Conservation (phyloP, 2,329 filamentous ascomycete species). For the Fusarium avenaceum region DNA sequence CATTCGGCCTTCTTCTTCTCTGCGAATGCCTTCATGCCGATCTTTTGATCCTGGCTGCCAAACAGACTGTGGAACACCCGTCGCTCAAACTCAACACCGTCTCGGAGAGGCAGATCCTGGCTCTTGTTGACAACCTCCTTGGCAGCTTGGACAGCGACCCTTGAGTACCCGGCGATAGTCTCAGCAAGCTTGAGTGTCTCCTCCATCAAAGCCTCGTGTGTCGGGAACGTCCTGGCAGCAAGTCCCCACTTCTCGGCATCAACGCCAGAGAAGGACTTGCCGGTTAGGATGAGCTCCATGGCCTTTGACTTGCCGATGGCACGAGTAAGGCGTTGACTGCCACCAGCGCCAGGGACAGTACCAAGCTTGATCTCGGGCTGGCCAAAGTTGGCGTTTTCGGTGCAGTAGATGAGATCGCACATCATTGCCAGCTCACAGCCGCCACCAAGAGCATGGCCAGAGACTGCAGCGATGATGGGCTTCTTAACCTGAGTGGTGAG, state of each 20-base stretch:
- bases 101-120: constrained; percentile 87
- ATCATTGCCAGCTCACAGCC: constrained; percentile 98
- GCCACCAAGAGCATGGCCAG: constrained; percentile 93
- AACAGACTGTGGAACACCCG: constrained; percentile 94
- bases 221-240: constrained; percentile 84
- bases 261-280: constrained; percentile 83
- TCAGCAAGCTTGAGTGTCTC: constrained; percentile 86
- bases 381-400: constrained; percentile 87
- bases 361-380: constrained; percentile 98
- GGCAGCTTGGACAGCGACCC: constrained; percentile 86
- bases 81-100: constrained; percentile 95
- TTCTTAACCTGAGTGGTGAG: constrained; percentile 89
- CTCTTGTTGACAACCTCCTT: constrained; percentile 99
- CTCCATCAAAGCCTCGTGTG: constrained; percentile 84
- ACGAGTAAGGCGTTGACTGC: constrained; percentile 87
- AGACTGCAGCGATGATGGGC: constrained; percentile 93
- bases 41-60: constrained; percentile 96
- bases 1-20: constrained; percentile 95
- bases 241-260: constrained; percentile 93
- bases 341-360: constrained; percentile 90
- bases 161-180: constrained; percentile 88
- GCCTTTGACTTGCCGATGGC: constrained; percentile 87
- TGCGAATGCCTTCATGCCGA: constrained; percentile 95
- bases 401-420: constrained; percentile 96
- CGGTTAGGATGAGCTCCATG: constrained; percentile 93